Percentiles rank a stretch among this genome's conserved stretches.
Conservation (phyloP, 192 early-diverging fungal species). For the Cetraspora pellucida region DNA sequence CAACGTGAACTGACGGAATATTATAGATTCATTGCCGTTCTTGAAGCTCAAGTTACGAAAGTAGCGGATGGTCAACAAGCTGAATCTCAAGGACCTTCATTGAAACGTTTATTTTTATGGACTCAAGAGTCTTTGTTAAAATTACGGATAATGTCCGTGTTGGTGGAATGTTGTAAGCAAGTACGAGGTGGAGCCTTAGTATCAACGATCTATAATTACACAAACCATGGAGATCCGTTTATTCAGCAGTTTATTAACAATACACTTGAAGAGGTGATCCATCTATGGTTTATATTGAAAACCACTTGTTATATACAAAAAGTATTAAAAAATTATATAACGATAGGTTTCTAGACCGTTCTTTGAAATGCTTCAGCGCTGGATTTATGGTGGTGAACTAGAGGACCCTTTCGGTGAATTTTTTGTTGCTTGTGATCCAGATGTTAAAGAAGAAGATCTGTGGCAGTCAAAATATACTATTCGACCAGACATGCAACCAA, state of each 20-base stretch:
- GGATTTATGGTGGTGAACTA: slow-evolving; percentile 94
- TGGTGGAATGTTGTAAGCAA: slow-evolving; percentile 68
- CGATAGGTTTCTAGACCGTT: slow-evolving; percentile 80
- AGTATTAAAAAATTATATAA: neutral
- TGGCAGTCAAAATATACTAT: slow-evolving; percentile 85
- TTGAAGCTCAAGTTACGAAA: slow-evolving; percentile 77
- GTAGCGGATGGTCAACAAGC: slow-evolving; percentile 40
- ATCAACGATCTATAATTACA: slow-evolving; percentile 78
- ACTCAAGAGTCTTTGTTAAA: slow-evolving; percentile 75
- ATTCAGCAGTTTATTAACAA: slow-evolving; percentile 74
- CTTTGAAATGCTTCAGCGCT: slow-evolving; percentile 83
- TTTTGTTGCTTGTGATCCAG: slow-evolving; percentile 69
- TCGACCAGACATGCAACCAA: slow-evolving; percentile 80
- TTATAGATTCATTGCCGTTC: slow-evolving; percentile 80
- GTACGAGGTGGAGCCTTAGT: slow-evolving; percentile 71
- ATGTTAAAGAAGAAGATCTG: slow-evolving; percentile 65
- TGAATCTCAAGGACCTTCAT: slow-evolving; percentile 63
- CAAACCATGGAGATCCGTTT: slow-evolving; percentile 91
- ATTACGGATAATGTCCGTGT: slow-evolving; percentile 71
- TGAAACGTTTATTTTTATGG: slow-evolving; percentile 89
- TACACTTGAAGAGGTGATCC: slow-evolving; percentile 68
- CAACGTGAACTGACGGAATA: slow-evolving; percentile 82
- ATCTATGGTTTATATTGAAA: neutral
- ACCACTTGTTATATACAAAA: neutral
- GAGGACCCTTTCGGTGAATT: slow-evolving; percentile 92